Percentiles rank a stretch among this genome's conserved stretches.
Evolutionary conservation across 495 filamentous ascomycete species (phyloP).

Genomic region (Patellaria atrata): DNA sequence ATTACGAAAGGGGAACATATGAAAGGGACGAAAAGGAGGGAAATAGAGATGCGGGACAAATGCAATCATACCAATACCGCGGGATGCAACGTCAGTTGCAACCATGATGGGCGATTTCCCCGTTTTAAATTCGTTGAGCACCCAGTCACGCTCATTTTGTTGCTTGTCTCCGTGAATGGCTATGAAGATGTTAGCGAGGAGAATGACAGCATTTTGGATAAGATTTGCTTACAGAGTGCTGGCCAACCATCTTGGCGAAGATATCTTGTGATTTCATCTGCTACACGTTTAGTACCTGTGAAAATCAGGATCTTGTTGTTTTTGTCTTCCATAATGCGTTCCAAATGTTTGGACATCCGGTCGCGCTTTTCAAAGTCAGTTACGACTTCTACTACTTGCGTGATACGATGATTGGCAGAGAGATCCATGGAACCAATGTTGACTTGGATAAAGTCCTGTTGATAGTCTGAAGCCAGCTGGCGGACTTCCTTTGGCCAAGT

Average conservation of each 20-base stretch:
- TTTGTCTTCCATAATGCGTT: slow-evolving; percentile 95
- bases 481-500: slow-evolving; percentile 99
- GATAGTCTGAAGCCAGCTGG: slow-evolving; percentile 85
- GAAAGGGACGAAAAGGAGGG: slow-evolving; percentile 28
- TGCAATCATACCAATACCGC: slow-evolving; percentile 98
- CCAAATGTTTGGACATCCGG: slow-evolving; percentile 90
- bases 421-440: slow-evolving; percentile 97
- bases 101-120: slow-evolving; percentile 93
- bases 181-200: slow-evolving; percentile 36
- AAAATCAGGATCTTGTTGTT: slow-evolving; percentile 90
- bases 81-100: slow-evolving; percentile 94
- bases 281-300: slow-evolving; percentile 95
- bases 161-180: slow-evolving; percentile 99
- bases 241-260: slow-evolving; percentile 98
- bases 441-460: slow-evolving; percentile 94
- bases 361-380: slow-evolving; percentile 96
- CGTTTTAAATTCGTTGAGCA: slow-evolving; percentile 98
- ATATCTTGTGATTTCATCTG: slow-evolving; percentile 97
- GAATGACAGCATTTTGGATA: background rate
- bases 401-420: slow-evolving; percentile 96
- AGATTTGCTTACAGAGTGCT: slow-evolving; percentile 64
- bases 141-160: slow-evolving; percentile 99
- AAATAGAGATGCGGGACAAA: slow-evolving; percentile 33
- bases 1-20: slow-evolving; percentile 40
- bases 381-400: slow-evolving; percentile 90